Evolutionary conservation across 2,329 filamentous ascomycete genomes (phyloP).

Genomic region (Furcasterigmium furcatum): DNA sequence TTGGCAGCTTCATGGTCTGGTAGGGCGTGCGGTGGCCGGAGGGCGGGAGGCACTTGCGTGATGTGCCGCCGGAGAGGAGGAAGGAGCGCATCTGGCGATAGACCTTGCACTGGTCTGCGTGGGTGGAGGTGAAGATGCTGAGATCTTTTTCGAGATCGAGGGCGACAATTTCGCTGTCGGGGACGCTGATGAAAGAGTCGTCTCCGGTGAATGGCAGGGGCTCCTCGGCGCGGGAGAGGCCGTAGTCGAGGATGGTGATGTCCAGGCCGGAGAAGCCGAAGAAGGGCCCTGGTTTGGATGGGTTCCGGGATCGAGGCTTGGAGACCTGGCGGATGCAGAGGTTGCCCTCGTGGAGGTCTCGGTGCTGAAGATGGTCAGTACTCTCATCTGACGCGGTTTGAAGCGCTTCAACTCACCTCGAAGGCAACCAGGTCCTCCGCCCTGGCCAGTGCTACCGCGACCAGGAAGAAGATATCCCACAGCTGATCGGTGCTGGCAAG

Average conservation of each 20-base stretch:
- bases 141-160: slow-evolving; percentile 60
- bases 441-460: slow-evolving; percentile 56
- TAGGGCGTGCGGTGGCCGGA: slow-evolving; percentile 44
- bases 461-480: slow-evolving; percentile 62
- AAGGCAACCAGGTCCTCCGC: slow-evolving; percentile 58
- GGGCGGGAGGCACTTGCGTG: slow-evolving; percentile 43
- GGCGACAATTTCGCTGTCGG: slow-evolving; percentile 37
- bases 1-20: slow-evolving; percentile 16
- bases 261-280: slow-evolving; percentile 61
- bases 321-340: slow-evolving; percentile 50
- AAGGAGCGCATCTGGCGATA: slow-evolving; percentile 63
- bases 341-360: slow-evolving; percentile 64
- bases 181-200: slow-evolving; percentile 20
- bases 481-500: slow-evolving; percentile 46
- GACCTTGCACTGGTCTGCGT: slow-evolving; percentile 56
- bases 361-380: slow-evolving; percentile 41
- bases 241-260: slow-evolving; percentile 64
- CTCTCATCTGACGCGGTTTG: neutral
- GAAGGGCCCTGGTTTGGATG: slow-evolving; percentile 25
- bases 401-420: slow-evolving; percentile 38
- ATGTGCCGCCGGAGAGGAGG: slow-evolving; percentile 41
- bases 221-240: slow-evolving; percentile 56
- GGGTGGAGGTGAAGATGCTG: slow-evolving; percentile 56
- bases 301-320: slow-evolving; percentile 24
- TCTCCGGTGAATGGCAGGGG: slow-evolving; percentile 21